These are phyloP conservation scores for Corymbia calophylla DNA, from an alignment of 441 rosid species.

Conservation along the genomic window DNA sequence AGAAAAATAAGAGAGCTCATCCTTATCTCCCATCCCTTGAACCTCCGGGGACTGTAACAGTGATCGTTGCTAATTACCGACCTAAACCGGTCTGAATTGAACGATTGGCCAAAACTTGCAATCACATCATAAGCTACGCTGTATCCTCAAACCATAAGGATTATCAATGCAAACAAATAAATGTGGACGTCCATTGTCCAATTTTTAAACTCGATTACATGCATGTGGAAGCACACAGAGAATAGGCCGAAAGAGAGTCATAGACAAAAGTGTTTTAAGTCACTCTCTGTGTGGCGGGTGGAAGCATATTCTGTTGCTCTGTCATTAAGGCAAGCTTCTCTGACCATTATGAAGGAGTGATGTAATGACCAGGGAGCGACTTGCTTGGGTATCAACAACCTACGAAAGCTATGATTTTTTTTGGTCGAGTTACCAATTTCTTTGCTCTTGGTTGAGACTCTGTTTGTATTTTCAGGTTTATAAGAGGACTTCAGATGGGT, in stretches of 20 bases:
- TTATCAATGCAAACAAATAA: neutral
- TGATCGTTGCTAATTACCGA: no score
- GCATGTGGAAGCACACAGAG: neutral
- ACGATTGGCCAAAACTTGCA: neutral
- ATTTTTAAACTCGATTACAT: neutral
- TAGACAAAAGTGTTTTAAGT: neutral
- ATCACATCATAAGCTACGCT: neutral
- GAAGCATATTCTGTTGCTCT: neutral
- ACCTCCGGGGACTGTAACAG: no score
- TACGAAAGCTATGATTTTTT: no score
- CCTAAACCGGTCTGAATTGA: no score
- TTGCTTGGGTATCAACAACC: neutral
- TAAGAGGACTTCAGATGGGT: no score
- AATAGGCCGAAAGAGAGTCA: neutral
- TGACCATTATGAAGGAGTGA: no score
- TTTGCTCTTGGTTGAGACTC: no score
- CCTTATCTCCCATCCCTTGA: no score
- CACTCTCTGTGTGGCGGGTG: neutral
- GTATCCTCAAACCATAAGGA: neutral
- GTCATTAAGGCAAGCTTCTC: neutral
- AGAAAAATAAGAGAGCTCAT: no score
- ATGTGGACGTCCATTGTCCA: neutral
- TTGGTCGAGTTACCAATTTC: no score
- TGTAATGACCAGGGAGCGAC: neutral
- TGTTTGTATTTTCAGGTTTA: no score